Conservation (phyloP, 1,139 yeast genomes). For the Zhuliangozyma blackwelliae region DNA sequence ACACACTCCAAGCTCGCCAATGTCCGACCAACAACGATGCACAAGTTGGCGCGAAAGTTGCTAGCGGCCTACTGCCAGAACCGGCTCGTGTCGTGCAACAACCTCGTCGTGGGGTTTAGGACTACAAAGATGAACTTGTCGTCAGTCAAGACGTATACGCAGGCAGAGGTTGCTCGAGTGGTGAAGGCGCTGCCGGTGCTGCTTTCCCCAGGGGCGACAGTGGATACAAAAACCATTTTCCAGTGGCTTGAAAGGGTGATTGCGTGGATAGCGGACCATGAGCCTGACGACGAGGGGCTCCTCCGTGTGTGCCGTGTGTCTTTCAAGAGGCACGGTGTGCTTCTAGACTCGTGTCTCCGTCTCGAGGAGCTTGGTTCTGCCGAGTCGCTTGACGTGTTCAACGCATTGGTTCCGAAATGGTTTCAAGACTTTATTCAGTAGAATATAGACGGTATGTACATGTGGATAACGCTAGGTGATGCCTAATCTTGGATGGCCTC, state of each 20-base stretch:
- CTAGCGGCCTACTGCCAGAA: constrained; percentile 21
- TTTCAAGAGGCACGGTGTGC: too few species aligned
- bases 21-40: constrained; percentile 8
- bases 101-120: constrained; percentile 19
- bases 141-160: constrained; percentile 15
- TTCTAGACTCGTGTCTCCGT: too few species aligned
- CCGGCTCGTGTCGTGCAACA: constrained; percentile 15
- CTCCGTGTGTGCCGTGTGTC: too few species aligned
- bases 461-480: too few species aligned
- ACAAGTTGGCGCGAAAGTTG: constrained; percentile 13
- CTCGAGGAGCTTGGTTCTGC: too few species aligned
- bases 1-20: constrained; percentile 14
- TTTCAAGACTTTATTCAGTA: constrained; percentile 12
- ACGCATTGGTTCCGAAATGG: constrained; percentile 15
- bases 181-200: constrained; percentile 13
- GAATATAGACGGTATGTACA: background rate
- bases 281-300: too few species aligned
- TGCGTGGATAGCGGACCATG: too few species aligned
- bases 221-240: constrained; percentile 13
- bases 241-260: constrained; percentile 11
- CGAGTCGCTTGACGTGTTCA: constrained; percentile 5
- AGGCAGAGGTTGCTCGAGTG: constrained; percentile 12
- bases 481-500: constrained; percentile 51
- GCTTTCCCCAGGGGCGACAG: constrained; percentile 9
- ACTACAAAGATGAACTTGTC: constrained; percentile 14